A percentile compares a stretch with the other conserved stretches of the same genome.
Conservation (phyloP, 305 asterid species). For the Solanum hybrid region DNA sequence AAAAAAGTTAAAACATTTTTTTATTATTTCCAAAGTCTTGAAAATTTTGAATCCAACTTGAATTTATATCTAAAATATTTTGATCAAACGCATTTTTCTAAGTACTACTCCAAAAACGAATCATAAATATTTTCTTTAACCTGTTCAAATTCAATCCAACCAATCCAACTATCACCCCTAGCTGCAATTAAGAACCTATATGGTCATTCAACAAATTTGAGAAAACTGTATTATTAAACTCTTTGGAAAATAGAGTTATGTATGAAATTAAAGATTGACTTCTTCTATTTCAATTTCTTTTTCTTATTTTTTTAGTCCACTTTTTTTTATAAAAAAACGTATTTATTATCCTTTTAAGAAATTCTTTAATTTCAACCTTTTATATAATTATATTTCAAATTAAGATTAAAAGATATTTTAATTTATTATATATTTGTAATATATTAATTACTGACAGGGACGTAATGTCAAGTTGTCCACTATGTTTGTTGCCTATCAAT, state of each 20-base stretch:
- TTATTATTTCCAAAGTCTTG: neutral
- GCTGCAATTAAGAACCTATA: neutral
- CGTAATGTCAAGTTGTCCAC: neutral
- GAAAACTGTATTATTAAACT: neutral
- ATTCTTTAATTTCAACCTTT: too few species aligned
- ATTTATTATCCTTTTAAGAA: neutral
- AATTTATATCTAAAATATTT: too few species aligned
- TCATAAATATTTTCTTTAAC: too few species aligned
- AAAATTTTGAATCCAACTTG: neutral
- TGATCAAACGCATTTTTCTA: neutral
- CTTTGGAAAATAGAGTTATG: neutral
- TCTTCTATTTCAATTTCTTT: neutral
- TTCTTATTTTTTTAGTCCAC: neutral
- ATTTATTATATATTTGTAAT: too few species aligned
- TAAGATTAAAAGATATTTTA: neutral
- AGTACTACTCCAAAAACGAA: too few species aligned
- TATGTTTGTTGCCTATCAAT: neutral
- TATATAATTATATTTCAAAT: too few species aligned
- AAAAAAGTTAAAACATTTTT: too few species aligned
- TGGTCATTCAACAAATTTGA: neutral
- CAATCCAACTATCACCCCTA: neutral
- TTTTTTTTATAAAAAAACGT: too few species aligned
- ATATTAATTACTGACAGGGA: neutral
- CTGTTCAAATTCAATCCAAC: neutral
- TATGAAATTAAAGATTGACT: neutral